Percentiles rank a stretch among this genome's conserved stretches.
Conservation (phyloP, 148 eudicot species). For the Cornus controversa region DNA sequence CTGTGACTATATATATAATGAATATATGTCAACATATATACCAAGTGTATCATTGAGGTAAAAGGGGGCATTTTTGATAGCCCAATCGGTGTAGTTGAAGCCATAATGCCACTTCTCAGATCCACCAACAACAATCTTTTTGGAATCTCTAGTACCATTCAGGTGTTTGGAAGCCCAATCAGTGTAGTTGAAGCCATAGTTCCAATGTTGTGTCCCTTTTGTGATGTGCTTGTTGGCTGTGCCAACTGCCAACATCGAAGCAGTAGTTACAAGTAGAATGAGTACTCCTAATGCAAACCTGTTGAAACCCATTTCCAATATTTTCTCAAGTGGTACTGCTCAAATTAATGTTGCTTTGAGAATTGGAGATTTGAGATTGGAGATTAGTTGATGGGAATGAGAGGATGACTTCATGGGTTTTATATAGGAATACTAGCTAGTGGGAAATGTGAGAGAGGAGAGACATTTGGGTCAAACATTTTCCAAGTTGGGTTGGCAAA, state of each 20-base stretch:
- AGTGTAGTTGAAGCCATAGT: constrained; percentile 25
- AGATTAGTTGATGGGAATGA: neutral
- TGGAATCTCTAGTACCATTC: constrained; percentile 23
- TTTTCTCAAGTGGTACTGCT: too few relatives aligned
- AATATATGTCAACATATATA: too few relatives aligned
- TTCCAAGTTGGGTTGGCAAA: constrained; percentile 15
- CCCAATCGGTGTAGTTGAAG: constrained; percentile 53
- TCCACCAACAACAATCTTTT: constrained; percentile 41
- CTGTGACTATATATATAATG: too few relatives aligned
- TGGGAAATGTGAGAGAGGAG: neutral
- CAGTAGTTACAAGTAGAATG: constrained; percentile 20
- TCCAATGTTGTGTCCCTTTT: constrained; percentile 12
- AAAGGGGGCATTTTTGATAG: constrained; percentile 42
- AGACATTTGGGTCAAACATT: neutral
- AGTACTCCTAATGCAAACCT: constrained; percentile 1
- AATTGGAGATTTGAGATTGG: neutral
- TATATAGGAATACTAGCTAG: neutral
- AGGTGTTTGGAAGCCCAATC: constrained; percentile 19
- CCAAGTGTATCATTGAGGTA: constrained; percentile 50
- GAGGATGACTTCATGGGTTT: neutral
- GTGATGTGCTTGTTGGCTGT: constrained; percentile 25
- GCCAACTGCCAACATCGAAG: constrained; percentile 16
- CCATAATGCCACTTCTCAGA: constrained; percentile 42
- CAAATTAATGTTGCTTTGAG: too few relatives aligned
- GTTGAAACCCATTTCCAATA: constrained; percentile 21